Evolutionary conservation across 805 yeast genomes (phyloP), one percentile per base, ranked within the genome.

Genomic region (Suhomyces tanzawaensis): DNA sequence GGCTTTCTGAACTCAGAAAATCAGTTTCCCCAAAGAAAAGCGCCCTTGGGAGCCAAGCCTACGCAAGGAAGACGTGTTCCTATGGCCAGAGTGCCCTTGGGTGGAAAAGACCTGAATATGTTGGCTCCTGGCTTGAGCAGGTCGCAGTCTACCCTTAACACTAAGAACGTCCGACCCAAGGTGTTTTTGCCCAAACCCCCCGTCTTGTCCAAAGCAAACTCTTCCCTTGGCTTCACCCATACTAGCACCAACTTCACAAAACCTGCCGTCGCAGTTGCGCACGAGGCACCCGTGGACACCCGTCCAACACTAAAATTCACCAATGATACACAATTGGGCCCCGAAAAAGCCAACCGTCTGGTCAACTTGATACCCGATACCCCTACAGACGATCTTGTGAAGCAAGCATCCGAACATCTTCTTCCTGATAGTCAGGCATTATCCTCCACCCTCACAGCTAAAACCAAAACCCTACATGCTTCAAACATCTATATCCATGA

Each of bases 61-160:
- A 5, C n/a, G 13, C 27, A 29, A 13, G 21, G 21, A n/a, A 29
- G 13, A 12, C 8, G 21, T n/a, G 23, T 29, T 16, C 34, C 22
- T 12, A 32, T 36, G 17, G 34, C 39, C 23, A 48, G 73, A 37
- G 51, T 57, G 7, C 74, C 74, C 3, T 55, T 67, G 34, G 68
- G 71, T 3, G 72, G 72, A 2, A 68, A 68, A 40, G 64, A 62
- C 46, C 62, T 53, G 27, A 68, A 68, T 46, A 44, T 44, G 26
- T 44, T 45, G 14, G 29, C 54, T 19, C 60, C 62, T 6, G 40
- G 53, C 1, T 52, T 68, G 38, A 61, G 48, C 30, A 53, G 69
- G 34, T 61, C 70, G 3, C 57, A 60, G 30, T 48, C 64, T 6
- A 40, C 52, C 29, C 23, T 47, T 18, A 36, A 32, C 18, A 22